Evolutionary conservation across 345 rosid species (phyloP), one percentile per base, ranked within the genome.

Genomic region (Salix suchowensis): DNA sequence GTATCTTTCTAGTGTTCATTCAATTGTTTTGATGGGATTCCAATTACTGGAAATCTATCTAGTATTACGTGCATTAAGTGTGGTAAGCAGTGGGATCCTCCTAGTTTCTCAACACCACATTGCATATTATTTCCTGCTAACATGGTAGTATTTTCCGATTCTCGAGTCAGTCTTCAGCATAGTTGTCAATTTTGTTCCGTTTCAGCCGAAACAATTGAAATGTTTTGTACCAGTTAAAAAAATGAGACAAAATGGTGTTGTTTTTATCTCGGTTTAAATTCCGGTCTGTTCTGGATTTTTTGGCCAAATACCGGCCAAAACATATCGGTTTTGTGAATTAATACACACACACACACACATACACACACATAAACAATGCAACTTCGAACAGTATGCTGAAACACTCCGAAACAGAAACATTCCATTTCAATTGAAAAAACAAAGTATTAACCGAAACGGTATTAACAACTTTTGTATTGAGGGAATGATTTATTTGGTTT

Each of bases 201-300:
- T 34, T 4, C 6, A 0, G 36, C 36, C 0, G 5, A 32, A 32
- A 32, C 0, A 4, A 32, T 0, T 4, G 5, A 32, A 32, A 32
- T 0, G 4, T 32, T 0, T 32, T 0, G 34, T 32, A 3, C 5
- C 0, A 32, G 34, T 4, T 34, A 34, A 34, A 34, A 32, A 34
- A 34, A 34, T 0, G 0, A 34, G 6, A 34, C 6, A 34, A 34
- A 0, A 34, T 1, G 6, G 0, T 1, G 6, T 34, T 0, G 0
- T 34, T 34, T 34, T 34, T 34, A 34, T 0, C 5, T 34, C 5
- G 6, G 36, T 34, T 34, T 34, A 34, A 34, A 34, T 34, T 34
- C 6, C 1, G 0, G 5, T 0, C 0, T 34, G 36, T 34, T 4
- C 6, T 0, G 36, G 36, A 34, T 34, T 34, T 32, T 32, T 32